Evolutionary conservation across 2,329 filamentous ascomycete species (phyloP).

Genomic region (Sporothrix phasma): DNA sequence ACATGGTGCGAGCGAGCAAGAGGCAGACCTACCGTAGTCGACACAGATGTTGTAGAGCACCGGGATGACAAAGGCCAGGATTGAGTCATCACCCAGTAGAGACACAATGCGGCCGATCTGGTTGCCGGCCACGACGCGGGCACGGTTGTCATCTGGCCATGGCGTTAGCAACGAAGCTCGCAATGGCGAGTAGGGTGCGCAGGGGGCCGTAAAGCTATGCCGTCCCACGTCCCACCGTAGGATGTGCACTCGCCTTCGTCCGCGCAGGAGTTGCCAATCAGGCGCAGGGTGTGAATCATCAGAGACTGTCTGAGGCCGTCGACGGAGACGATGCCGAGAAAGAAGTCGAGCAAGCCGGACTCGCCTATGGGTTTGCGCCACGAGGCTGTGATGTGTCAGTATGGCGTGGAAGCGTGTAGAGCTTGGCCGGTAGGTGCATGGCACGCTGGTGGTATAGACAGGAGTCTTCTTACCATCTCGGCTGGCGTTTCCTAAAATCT

Average conservation of each 20-base stretch:
- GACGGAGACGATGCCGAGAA: conserved; percentile 36
- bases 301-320: conserved; percentile 33
- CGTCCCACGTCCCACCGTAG: not conserved
- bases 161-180: not conserved
- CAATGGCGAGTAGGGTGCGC: not conserved
- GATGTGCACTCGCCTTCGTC: conserved; percentile 39
- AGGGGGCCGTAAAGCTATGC: not conserved
- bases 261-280: conserved; percentile 54
- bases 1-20: not conserved
- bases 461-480: conserved; percentile 38
- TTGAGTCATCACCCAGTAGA: conserved; percentile 36
- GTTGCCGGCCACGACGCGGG: conserved; percentile 40
- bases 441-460: too few species aligned
- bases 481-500: conserved; percentile 46
- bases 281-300: conserved; percentile 45
- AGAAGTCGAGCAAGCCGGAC: conserved; percentile 48
- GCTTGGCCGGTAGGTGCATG: too few species aligned
- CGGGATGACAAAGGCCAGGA: conserved; percentile 45
- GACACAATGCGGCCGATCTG: conserved; percentile 38
- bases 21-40: conserved; percentile 44
- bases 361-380: conserved; percentile 49
- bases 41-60: conserved; percentile 54
- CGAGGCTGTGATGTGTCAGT: conserved; percentile 30
- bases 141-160: conserved; percentile 46
- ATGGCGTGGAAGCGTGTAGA: not conserved